Conservation (phyloP, 148 eudicot genomes). For the Silene uniflora region DNA sequence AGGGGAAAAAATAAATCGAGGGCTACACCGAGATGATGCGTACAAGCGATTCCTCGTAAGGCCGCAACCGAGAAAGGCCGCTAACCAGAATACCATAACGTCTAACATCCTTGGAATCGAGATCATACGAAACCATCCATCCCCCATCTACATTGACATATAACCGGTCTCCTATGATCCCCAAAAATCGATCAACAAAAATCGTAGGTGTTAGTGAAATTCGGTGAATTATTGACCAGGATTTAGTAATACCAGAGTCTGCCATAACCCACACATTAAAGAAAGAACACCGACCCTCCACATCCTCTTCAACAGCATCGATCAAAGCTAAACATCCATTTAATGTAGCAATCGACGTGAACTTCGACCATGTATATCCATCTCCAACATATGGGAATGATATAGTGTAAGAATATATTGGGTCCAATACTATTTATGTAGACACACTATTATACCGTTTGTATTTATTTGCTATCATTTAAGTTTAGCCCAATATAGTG, state of each 20-base stretch:
- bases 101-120: background rate
- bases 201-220: background rate
- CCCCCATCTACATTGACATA: background rate
- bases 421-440: no score
- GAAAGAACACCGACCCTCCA: background rate
- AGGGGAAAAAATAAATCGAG: no score
- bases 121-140: background rate
- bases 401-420: no score
- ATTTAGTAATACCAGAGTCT: background rate
- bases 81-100: slow-evolving; percentile 1
- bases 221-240: background rate
- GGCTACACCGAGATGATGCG: background rate
- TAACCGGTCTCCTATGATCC: background rate
- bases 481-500: no score
- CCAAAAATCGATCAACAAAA: background rate
- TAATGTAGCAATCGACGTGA: background rate
- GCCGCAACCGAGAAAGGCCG: background rate
- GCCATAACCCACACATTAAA: slow-evolving; percentile 3
- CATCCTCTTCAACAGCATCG: background rate
- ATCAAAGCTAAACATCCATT: slow-evolving; percentile 2
- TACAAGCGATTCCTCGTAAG: slow-evolving; percentile 1
- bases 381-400: background rate
- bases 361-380: background rate
- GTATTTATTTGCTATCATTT: no score
- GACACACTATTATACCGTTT: no score